These are phyloP conservation scores for Globisporangium perplexum DNA, from an alignment of 352 stramenopile species.

Conservation along the genomic window DNA sequence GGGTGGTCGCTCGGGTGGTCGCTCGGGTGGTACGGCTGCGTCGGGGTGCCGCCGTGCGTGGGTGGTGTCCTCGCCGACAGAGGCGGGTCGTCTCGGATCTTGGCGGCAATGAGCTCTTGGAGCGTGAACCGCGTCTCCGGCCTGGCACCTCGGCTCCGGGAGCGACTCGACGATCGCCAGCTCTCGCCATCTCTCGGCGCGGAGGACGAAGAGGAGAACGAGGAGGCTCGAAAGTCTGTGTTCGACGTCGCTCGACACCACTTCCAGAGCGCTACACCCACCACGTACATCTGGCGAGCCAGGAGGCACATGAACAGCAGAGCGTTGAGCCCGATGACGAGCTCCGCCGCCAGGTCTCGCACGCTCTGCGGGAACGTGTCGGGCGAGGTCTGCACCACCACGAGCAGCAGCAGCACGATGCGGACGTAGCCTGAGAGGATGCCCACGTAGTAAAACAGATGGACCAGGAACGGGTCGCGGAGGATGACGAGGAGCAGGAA, in stretches of 20 bases:
- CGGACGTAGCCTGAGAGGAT: constrained; percentile 35
- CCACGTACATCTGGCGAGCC: constrained; percentile 32
- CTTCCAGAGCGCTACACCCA: constrained; percentile 11
- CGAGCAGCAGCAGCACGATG: constrained; percentile 37
- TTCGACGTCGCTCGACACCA: constrained; percentile 8
- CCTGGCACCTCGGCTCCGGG: not conserved
- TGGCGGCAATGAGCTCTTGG: constrained; percentile 12
- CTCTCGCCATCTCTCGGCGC: not conserved
- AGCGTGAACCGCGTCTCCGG: constrained; percentile 8
- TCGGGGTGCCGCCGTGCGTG: constrained; percentile 1
- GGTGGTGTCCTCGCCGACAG: constrained; percentile 4
- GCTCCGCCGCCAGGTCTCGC: constrained; percentile 30
- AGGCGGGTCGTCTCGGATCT: constrained; percentile 12
- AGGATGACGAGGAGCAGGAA: constrained; percentile 34
- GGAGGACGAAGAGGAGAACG: not conserved
- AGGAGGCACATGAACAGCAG: constrained; percentile 38
- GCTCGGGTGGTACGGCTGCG: constrained; percentile 1
- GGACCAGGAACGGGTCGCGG: constrained; percentile 34
- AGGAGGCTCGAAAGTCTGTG: not conserved
- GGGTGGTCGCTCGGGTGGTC: constrained; percentile 3
- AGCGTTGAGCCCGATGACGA: constrained; percentile 38
- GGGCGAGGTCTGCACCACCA: constrained; percentile 26
- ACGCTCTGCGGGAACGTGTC: constrained; percentile 32
- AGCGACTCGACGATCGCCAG: not conserved
- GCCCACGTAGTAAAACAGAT: constrained; percentile 30